A percentile compares a stretch with the other conserved stretches of the same genome.
Evolutionary conservation across 305 asterid species (phyloP).

Genomic region (Lippia alba): DNA sequence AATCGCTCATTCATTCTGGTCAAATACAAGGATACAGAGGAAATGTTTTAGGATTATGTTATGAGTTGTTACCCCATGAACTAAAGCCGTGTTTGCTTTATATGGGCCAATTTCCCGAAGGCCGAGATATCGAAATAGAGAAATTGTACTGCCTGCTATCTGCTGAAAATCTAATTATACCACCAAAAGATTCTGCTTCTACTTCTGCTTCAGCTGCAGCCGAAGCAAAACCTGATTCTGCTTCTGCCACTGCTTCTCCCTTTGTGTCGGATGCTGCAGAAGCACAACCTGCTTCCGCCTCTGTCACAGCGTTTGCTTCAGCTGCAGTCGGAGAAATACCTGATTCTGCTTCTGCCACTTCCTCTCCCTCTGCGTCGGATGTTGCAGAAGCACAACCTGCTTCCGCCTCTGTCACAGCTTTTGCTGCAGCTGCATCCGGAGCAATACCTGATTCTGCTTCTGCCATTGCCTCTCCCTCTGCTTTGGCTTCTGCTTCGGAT

Average conservation of each 20-base stretch:
- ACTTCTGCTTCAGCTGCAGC: too few relatives aligned
- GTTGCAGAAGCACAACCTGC: too few relatives aligned
- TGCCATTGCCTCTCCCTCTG: too few relatives aligned
- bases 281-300: too few relatives aligned
- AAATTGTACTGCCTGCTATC: slow-evolving; percentile 5
- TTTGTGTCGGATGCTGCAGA: too few relatives aligned
- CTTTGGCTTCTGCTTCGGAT: too few relatives aligned
- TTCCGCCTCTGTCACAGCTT: too few relatives aligned
- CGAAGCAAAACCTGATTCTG: neutral
- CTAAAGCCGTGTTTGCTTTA: slow-evolving; percentile 24
- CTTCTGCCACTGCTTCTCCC: too few relatives aligned
- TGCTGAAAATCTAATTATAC: slow-evolving; percentile 12
- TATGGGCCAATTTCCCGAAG: slow-evolving; percentile 5
- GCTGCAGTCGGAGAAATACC: too few relatives aligned
- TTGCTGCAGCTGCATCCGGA: neutral
- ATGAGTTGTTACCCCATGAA: slow-evolving; percentile 7
- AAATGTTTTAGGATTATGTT: neutral
- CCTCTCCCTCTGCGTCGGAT: too few relatives aligned
- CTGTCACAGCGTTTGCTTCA: too few relatives aligned
- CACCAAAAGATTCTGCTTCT: neutral
- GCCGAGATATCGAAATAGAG: slow-evolving; percentile 10
- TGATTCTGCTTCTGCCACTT: too few relatives aligned
- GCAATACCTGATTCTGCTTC: neutral
- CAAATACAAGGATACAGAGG: neutral
- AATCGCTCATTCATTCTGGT: neutral